Percentiles rank a stretch among this genome's conserved stretches.
Conservation (phyloP, 2,329 filamentous ascomycete species). For the Penicillium frequentans region DNA sequence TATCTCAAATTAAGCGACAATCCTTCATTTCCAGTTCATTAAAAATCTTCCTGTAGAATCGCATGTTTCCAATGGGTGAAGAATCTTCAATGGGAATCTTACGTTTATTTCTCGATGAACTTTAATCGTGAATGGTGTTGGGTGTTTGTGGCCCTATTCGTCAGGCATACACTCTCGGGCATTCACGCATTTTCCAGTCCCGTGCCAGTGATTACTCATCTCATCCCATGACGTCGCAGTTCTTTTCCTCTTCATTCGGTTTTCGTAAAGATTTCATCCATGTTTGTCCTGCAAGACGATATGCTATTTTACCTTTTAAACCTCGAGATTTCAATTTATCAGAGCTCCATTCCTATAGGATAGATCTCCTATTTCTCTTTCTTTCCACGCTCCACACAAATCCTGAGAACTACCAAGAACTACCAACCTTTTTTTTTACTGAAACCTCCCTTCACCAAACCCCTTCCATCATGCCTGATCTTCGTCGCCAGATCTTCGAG, state of each 20-base stretch:
- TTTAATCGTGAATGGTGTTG: background rate
- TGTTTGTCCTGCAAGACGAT: slow-evolving; percentile 16
- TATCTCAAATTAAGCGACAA: background rate
- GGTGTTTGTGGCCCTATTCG: background rate
- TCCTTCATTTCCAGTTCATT: background rate
- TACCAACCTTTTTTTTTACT: background rate
- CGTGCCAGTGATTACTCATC: background rate
- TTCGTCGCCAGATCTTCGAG: slow-evolving; percentile 61
- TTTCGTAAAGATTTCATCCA: slow-evolving; percentile 9
- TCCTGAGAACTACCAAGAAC: background rate
- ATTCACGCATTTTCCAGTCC: background rate
- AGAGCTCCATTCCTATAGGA: slow-evolving; percentile 22
- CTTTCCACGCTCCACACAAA: background rate
- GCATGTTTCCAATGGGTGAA: too few relatives aligned
- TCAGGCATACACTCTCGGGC: background rate
- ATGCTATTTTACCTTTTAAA: slow-evolving; percentile 14
- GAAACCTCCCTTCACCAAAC: background rate
- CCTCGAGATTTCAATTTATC: slow-evolving; percentile 11
- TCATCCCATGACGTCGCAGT: background rate
- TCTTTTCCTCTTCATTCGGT: slow-evolving; percentile 7
- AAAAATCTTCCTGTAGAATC: too few relatives aligned
- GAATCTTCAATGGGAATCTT: too few relatives aligned
- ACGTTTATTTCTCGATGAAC: background rate
- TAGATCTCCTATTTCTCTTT: slow-evolving; percentile 2
- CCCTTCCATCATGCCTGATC: slow-evolving; percentile 44